These are phyloP conservation scores for Elongisporangium prolatum DNA, from an alignment of 352 stramenopile species.

Conservation along the genomic window DNA sequence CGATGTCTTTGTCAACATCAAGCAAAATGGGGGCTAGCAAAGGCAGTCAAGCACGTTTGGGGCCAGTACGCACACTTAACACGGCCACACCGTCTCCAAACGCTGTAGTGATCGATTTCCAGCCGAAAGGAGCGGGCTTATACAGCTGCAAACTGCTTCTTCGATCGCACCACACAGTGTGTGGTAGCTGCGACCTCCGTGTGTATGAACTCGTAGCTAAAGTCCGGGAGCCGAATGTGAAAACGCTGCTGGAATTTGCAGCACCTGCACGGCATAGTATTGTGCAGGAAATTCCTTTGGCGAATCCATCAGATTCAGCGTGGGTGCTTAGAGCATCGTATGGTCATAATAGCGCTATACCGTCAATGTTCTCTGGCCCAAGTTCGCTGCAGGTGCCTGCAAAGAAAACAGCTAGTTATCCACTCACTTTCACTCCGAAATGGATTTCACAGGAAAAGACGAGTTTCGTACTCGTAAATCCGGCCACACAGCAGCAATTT, in stretches of 20 bases:
- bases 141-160: slow-evolving; percentile 73
- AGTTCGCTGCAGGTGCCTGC: slow-evolving; percentile 60
- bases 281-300: slow-evolving; percentile 88
- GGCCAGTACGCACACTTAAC: neutral
- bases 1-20: neutral
- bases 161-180: slow-evolving; percentile 47
- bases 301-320: slow-evolving; percentile 78
- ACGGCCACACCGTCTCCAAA: slow-evolving; percentile 32
- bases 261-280: slow-evolving; percentile 85
- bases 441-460: slow-evolving; percentile 76
- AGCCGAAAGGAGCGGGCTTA: slow-evolving; percentile 61
- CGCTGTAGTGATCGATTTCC: slow-evolving; percentile 62
- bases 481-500: slow-evolving; percentile 79
- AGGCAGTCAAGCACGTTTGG: slow-evolving; percentile 44
- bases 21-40: slow-evolving; percentile 8
- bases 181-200: slow-evolving; percentile 68
- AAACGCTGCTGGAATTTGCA: slow-evolving; percentile 85
- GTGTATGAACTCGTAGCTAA: slow-evolving; percentile 83
- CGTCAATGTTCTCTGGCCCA: slow-evolving; percentile 67
- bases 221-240: slow-evolving; percentile 84
- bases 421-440: slow-evolving; percentile 75
- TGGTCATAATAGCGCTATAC: slow-evolving; percentile 14
- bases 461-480: slow-evolving; percentile 78
- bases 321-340: slow-evolving; percentile 83
- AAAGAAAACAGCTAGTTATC: slow-evolving; percentile 67